Base-by-base conservation (phyloP, 2,329 filamentous ascomycete species). In the Hypoxylon sp. region DNA sequence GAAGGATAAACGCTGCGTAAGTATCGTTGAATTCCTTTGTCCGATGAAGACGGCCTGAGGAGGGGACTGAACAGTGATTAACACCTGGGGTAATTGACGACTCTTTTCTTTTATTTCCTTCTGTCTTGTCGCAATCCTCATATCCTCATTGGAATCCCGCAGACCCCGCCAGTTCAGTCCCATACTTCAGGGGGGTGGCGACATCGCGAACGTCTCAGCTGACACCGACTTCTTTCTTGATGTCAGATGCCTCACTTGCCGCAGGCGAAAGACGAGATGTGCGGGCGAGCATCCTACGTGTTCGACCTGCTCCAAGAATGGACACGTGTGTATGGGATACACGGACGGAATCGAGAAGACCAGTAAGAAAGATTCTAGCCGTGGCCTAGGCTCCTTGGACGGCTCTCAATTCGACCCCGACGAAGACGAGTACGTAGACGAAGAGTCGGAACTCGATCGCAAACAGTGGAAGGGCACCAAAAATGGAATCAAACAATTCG, bases 1-100 rank as follows among this genome's bases (percentile, higher is more conserved):
- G 92, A 76, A 86, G 92, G 74, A 92, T 95, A 75, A 93, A 90
- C 80, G 90, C 92, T 75, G 92, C 92, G 88, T 92, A 85, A 80
- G 89, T 86, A 59, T 72, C 61, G 48, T 63, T 60, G 61, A 68
- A 62, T 65, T 65, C 59, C 46, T 68, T 61, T 70, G 52, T 62
- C 55, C 68, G 58, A 45, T 62, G 36, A 30, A 49, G 48, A 56
- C 52, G 61, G 53, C 34, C 55, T 58, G 61, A 19, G 48, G 56
- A 30, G 34, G 60, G 45, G 49, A 65, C 64, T 63, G 61, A 65
- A 65, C 55, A 50, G 57, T 57, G 49, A 63, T 68, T 68, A 56
- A 63, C 61, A 51, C 59, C 59, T 34, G 61, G 61, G 63, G 61
- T 65, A 64, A 61, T 65, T 63, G 61, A 70, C 65, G 60, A 68